Conservation (phyloP, 2,329 filamentous ascomycete genomes). For the Monosporascus sp. region DNA sequence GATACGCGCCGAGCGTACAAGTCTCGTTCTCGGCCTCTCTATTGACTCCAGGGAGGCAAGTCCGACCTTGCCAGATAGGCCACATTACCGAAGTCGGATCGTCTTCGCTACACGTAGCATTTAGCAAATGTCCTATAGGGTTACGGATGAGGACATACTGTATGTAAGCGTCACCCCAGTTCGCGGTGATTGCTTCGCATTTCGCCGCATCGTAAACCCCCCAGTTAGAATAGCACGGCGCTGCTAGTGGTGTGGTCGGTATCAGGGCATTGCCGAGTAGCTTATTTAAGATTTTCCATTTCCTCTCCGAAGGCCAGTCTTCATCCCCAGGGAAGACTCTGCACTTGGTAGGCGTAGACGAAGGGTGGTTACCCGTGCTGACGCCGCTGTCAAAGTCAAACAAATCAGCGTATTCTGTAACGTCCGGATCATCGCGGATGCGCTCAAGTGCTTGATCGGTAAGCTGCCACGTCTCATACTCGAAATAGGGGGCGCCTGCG, state of each 20-base stretch:
- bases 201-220: neutral
- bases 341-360: neutral
- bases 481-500: neutral
- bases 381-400: neutral
- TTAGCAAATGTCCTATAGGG: neutral
- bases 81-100: neutral
- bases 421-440: neutral
- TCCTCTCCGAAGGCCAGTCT: neutral
- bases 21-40: neutral
- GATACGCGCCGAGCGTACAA: neutral
- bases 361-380: neutral
- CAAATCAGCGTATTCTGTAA: neutral
- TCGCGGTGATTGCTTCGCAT: neutral
- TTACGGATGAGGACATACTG: neutral
- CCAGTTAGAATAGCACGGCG: neutral
- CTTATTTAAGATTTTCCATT: neutral
- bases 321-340: neutral
- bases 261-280: neutral
- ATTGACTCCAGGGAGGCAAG: neutral
- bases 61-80: neutral
- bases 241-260: neutral
- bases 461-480: neutral
- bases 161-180: neutral
- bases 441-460: neutral
- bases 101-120: neutral